A percentile compares a stretch with the other conserved stretches of the same genome.
phyloP scores from a whole-genome alignment of 148 eudicot genomes.

The Fagopyrum homotropicum region DNA sequence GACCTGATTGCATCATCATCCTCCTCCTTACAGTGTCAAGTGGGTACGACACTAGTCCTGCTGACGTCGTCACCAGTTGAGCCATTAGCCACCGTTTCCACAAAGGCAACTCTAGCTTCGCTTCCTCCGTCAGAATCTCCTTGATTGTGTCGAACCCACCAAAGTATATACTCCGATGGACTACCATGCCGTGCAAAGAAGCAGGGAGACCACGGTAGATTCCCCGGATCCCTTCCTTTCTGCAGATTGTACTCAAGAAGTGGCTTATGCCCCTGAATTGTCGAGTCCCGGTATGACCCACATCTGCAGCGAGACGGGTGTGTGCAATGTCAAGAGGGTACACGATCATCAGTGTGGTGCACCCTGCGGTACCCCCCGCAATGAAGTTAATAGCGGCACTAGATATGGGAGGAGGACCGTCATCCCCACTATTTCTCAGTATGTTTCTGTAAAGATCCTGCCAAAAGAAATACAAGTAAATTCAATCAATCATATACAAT shows the following conservation, averaged over 20 bases:
- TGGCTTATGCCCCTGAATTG: slow-evolving; percentile 75
- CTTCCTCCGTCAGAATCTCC: slow-evolving; percentile 51
- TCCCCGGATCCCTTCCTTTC: slow-evolving; percentile 65
- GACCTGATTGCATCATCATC: slow-evolving; percentile 99
- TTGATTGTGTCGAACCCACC: slow-evolving; percentile 93
- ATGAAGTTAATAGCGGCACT: slow-evolving; percentile 79
- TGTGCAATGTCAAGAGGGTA: slow-evolving; percentile 98
- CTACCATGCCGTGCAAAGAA: slow-evolving; percentile 90
- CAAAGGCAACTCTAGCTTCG: slow-evolving; percentile 47
- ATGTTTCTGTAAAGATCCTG: slow-evolving; percentile 84
- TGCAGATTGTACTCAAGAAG: slow-evolving; percentile 48
- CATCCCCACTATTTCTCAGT: slow-evolving; percentile 40
- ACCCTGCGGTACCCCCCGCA: slow-evolving; percentile 93
- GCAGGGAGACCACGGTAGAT: slow-evolving; percentile 92
- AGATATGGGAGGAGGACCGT: slow-evolving; percentile 43
- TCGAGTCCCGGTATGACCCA: slow-evolving; percentile 57
- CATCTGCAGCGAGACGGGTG: slow-evolving; percentile 88
- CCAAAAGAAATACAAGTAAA: slow-evolving; percentile 10
- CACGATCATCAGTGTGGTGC: slow-evolving; percentile 71
- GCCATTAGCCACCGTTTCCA: slow-evolving; percentile 97
- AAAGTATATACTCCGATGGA: slow-evolving; percentile 82
- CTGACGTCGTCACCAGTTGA: slow-evolving; percentile 84
- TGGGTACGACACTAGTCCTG: slow-evolving; percentile 83
- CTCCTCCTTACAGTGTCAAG: slow-evolving; percentile 87
- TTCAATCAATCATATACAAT: background rate